These are phyloP conservation scores for Quaeritorhiza haematococci DNA, from an alignment of 371 early-diverging fungal species.

Conservation along the genomic window DNA sequence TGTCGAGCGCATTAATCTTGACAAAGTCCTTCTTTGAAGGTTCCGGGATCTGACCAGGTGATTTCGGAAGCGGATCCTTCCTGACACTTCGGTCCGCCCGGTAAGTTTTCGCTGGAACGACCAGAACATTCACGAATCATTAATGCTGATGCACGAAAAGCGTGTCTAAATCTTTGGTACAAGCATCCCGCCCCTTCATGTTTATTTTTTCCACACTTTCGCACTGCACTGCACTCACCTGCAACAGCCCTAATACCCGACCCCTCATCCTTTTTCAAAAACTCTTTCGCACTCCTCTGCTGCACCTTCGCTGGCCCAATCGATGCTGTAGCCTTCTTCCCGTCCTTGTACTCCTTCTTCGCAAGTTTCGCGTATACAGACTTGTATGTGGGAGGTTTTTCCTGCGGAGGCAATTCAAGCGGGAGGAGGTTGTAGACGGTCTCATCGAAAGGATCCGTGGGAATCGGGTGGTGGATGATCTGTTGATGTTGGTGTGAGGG, in stretches of 20 bases:
- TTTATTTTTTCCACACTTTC: background rate
- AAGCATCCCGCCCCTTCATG: background rate
- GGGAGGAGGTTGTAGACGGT: slow-evolving; percentile 44
- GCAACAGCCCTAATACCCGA: slow-evolving; percentile 6
- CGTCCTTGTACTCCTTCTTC: slow-evolving; percentile 28
- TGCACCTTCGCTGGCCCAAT: slow-evolving; percentile 45
- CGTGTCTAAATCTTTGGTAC: background rate
- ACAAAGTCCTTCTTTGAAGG: slow-evolving; percentile 42
- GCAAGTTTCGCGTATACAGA: slow-evolving; percentile 34
- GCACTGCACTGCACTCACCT: slow-evolving; percentile 4
- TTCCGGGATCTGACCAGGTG: slow-evolving; percentile 11
- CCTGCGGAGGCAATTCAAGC: slow-evolving; percentile 24
- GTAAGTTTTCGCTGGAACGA: slow-evolving; percentile 14
- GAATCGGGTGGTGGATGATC: too few relatives aligned
- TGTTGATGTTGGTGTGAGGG: too few relatives aligned
- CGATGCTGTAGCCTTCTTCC: slow-evolving; percentile 35
- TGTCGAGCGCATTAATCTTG: slow-evolving; percentile 39
- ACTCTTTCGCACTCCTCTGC: slow-evolving; percentile 26
- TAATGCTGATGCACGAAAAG: background rate
- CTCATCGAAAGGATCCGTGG: slow-evolving; percentile 38
- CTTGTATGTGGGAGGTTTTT: slow-evolving; percentile 29
- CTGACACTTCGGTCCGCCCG: slow-evolving; percentile 32
- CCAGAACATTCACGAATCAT: slow-evolving; percentile 1
- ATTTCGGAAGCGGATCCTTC: slow-evolving; percentile 44
- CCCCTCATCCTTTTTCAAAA: slow-evolving; percentile 38